Evolutionary conservation across 371 early-diverging fungal genomes (phyloP), one percentile per base, ranked within the genome.

Genomic region (Mortierella sp.): DNA sequence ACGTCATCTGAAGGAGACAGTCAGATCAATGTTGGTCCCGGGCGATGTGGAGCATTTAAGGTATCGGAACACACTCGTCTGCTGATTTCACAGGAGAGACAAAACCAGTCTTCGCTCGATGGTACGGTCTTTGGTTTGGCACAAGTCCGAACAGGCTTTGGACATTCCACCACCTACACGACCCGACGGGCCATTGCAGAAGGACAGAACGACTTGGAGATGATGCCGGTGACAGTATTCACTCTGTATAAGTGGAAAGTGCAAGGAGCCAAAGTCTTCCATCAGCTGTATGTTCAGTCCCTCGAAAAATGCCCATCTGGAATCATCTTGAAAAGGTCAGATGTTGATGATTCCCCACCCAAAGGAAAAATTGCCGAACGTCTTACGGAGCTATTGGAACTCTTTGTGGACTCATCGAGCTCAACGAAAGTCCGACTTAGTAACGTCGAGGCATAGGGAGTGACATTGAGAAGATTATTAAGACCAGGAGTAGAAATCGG

Each of bases 61-160:
- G 60, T 59, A 16, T 59, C 66, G 30, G 50, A 66, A 43, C 66
- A 66, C 67, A 37, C 60, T 60, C 60, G 67, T 16, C 60, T 66
- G 37, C 60, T 60, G 29, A 66, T 52, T 25, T 60, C 66, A 52
- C 3, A n/a, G 50, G 47, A 64, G 57, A 64, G 64, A 21, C 64
- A 64, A 23, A 56, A 64, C 18, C 57, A 43, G 46, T 29, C 64
- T 15, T 23, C 56, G 45, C 64, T 57, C 23, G 28, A 56, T n/a
- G 25, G 29, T 64, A 21, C 57, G 2, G 46, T 56, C 46, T 26
- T 64, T 64, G 64, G 64, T 11, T 43, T 64, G 46, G 56, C 57
- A 46, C 64, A 65, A 57, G 57, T 57, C 25, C 65, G 65, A 50
- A 57, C 58, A 50, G 57, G 29, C 47, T 65, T 65, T n/a, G 58